phyloP scores from a whole-genome alignment of 495 filamentous ascomycete species.

The Aspergillus sclerotiicarbonarius region DNA sequence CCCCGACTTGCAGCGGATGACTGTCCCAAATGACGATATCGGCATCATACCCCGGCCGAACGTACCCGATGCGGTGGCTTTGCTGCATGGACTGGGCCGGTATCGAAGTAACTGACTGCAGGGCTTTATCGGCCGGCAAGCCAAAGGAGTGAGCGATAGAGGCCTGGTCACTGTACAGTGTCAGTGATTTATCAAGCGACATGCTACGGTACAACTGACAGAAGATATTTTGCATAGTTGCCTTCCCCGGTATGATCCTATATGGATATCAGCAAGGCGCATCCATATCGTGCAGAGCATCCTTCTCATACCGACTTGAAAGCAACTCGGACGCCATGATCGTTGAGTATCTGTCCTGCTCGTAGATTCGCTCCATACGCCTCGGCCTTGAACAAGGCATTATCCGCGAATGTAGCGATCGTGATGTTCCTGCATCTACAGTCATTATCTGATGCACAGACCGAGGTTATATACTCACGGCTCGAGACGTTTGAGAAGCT shows the following conservation, averaged over 20 bases:
- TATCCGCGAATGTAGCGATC: conserved; percentile 54
- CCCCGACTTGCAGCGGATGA: conserved; percentile 60
- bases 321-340: conserved; percentile 53
- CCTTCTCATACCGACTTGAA: conserved; percentile 34
- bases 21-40: conserved; percentile 67
- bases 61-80: conserved; percentile 58
- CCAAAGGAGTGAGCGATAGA: conserved; percentile 60
- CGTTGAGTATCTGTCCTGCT: conserved; percentile 59
- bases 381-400: conserved; percentile 64
- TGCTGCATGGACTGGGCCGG: conserved; percentile 60
- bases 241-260: conserved; percentile 35
- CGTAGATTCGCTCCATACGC: conserved; percentile 57
- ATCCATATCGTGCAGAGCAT: neutral
- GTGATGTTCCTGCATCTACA: conserved; percentile 29
- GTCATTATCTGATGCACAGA: neutral
- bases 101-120: conserved; percentile 59
- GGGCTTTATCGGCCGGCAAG: conserved; percentile 56
- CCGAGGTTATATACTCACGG: neutral
- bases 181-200: neutral
- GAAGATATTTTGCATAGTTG: conserved; percentile 42
- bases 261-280: neutral
- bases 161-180: conserved; percentile 39
- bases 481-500: conserved; percentile 43
- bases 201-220: conserved; percentile 18
- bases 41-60: conserved; percentile 61